Percentiles rank a stretch among this genome's conserved stretches.
phyloP scores from a whole-genome alignment of 768 basidiomycete genomes.

The Podaxis sp. region DNA sequence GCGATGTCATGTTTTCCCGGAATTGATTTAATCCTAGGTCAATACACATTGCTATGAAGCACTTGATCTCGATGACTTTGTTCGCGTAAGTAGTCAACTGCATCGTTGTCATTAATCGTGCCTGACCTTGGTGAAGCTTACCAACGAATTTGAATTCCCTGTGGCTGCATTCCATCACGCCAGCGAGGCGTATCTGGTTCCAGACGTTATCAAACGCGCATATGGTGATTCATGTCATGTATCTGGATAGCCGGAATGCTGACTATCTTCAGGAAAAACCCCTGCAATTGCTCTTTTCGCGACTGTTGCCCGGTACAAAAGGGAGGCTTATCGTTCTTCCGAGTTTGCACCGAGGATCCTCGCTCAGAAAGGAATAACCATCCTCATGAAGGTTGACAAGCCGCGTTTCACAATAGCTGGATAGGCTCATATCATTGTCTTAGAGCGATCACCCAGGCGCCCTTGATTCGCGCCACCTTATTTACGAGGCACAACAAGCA shows the following conservation, averaged over 20 bases:
- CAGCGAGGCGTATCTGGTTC: constrained; percentile 79
- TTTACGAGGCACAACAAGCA: constrained; percentile 84
- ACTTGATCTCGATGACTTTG: constrained; percentile 69
- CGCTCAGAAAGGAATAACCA: constrained; percentile 58
- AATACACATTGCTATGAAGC: constrained; percentile 53
- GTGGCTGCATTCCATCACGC: constrained; percentile 78
- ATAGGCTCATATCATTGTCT: background rate
- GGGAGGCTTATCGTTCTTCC: constrained; percentile 76
- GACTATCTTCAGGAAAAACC: constrained; percentile 41
- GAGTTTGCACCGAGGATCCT: constrained; percentile 79
- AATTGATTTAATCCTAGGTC: constrained; percentile 29
- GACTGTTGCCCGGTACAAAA: constrained; percentile 55
- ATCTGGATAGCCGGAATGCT: background rate
- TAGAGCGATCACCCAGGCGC: constrained; percentile 62
- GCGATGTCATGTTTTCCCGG: background rate
- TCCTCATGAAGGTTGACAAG: constrained; percentile 65
- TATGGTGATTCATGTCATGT: constrained; percentile 41
- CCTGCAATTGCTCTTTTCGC: constrained; percentile 83
- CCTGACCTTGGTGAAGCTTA: constrained; percentile 41
- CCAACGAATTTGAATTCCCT: constrained; percentile 82
- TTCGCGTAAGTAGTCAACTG: constrained; percentile 46
- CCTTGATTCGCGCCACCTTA: constrained; percentile 66
- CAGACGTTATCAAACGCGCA: constrained; percentile 66
- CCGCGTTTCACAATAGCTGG: background rate
- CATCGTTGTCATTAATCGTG: background rate